phyloP scores from a whole-genome alignment of 345 rosid species.

The Citrus trifoliata region DNA sequence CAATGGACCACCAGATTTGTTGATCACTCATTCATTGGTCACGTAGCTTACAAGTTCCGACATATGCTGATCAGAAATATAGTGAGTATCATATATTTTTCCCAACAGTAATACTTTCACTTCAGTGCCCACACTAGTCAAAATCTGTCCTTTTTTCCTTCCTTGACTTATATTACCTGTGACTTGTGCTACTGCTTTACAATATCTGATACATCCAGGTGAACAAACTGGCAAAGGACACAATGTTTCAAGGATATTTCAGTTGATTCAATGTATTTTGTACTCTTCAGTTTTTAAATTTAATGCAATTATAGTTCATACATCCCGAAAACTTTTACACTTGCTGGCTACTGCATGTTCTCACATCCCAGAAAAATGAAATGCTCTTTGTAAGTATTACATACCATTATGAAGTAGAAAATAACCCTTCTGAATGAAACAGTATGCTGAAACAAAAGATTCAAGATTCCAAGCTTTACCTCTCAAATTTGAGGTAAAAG shows the following conservation, averaged over 20 bases:
- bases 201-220: background rate
- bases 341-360: too few species aligned
- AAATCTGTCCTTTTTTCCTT: background rate
- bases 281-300: background rate
- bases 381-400: background rate
- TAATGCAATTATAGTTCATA: background rate
- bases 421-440: background rate
- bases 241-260: background rate
- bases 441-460: background rate
- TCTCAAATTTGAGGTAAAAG: too few species aligned
- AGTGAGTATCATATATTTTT: background rate
- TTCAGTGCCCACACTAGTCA: background rate
- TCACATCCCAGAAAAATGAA: too few species aligned
- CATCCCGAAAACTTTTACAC: background rate
- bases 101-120: background rate
- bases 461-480: background rate
- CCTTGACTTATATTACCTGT: background rate
- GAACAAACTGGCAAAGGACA: background rate
- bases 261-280: background rate
- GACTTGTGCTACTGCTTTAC: background rate
- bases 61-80: background rate
- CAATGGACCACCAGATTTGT: background rate
- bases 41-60: background rate
- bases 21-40: background rate
- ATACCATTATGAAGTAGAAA: background rate